These are phyloP conservation scores for Carex parvula DNA, from an alignment of 176 grass and related monocot species.

Conservation along the genomic window DNA sequence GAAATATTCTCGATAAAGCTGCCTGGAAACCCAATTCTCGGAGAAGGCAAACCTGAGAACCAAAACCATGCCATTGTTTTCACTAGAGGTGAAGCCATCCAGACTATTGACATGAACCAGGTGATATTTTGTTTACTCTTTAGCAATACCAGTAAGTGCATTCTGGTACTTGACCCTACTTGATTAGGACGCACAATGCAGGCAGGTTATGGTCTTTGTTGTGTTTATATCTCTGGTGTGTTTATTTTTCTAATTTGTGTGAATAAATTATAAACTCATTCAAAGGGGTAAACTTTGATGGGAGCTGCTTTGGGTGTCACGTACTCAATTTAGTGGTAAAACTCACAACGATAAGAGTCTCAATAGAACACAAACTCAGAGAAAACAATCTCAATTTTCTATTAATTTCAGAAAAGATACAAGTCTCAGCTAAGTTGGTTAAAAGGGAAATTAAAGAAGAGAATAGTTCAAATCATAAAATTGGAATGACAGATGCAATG, in stretches of 20 bases:
- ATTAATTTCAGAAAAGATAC: too few species aligned
- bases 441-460: too few species aligned
- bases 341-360: too few species aligned
- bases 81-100: slow-evolving; percentile 84
- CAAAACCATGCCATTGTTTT: slow-evolving; percentile 99
- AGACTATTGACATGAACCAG: slow-evolving; percentile 99
- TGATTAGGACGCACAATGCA: background rate
- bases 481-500: too few species aligned
- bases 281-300: background rate
- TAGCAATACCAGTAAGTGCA: background rate
- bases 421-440: too few species aligned
- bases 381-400: too few species aligned
- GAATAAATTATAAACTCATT: background rate
- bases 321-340: too few species aligned
- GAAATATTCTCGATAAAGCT: slow-evolving; percentile 96
- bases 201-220: background rate
- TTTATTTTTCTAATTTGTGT: background rate
- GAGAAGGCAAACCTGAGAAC: slow-evolving; percentile 98
- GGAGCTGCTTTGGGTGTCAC: background rate
- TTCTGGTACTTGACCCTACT: background rate
- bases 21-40: slow-evolving; percentile 91
- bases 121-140: slow-evolving; percentile 26
- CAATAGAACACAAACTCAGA: too few species aligned
- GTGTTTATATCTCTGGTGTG: background rate
- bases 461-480: too few species aligned